Percentiles rank a stretch among this genome's conserved stretches.
These are phyloP conservation scores for Leccinellum luteum DNA, from an alignment of 768 basidiomycete species.

Conservation along the genomic window DNA sequence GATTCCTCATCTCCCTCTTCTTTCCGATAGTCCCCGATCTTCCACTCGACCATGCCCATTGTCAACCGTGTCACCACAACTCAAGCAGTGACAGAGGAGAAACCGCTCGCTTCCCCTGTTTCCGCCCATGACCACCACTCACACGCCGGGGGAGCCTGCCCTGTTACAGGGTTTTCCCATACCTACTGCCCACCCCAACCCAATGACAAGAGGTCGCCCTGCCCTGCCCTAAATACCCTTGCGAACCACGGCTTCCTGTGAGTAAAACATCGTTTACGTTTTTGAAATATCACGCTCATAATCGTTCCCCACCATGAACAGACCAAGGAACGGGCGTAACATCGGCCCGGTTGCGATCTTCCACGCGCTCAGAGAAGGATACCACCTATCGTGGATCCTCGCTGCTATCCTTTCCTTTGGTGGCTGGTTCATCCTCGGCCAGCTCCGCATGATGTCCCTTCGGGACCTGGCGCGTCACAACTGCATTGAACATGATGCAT, in stretches of 20 bases:
- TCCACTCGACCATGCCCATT: conserved; percentile 5
- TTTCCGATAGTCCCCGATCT: not conserved
- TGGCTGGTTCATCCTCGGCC: conserved; percentile 44
- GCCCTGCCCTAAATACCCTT: conserved; percentile 71
- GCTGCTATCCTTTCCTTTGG: conserved; percentile 47
- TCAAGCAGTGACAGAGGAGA: not conserved
- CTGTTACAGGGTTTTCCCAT: conserved; percentile 37
- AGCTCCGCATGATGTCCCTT: conserved; percentile 34
- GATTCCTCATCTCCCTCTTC: not conserved
- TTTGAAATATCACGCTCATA: not conserved
- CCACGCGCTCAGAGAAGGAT: conserved; percentile 47
- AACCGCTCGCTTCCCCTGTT: conserved; percentile 9
- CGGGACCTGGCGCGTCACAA: conserved; percentile 46
- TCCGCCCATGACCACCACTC: conserved; percentile 22
- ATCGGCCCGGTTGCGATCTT: conserved; percentile 40
- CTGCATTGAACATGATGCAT: conserved; percentile 58
- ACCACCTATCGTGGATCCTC: conserved; percentile 46
- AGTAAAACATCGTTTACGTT: conserved; percentile 25
- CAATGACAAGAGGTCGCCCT: conserved; percentile 59
- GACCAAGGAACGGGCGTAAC: conserved; percentile 50
- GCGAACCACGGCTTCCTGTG: conserved; percentile 78
- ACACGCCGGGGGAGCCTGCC: conserved; percentile 32
- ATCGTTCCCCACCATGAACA: conserved; percentile 15
- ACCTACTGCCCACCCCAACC: conserved; percentile 43
- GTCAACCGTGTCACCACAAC: not conserved